phyloP scores from a whole-genome alignment of 441 rosid genomes.

The Arabidopsis lyrata region DNA sequence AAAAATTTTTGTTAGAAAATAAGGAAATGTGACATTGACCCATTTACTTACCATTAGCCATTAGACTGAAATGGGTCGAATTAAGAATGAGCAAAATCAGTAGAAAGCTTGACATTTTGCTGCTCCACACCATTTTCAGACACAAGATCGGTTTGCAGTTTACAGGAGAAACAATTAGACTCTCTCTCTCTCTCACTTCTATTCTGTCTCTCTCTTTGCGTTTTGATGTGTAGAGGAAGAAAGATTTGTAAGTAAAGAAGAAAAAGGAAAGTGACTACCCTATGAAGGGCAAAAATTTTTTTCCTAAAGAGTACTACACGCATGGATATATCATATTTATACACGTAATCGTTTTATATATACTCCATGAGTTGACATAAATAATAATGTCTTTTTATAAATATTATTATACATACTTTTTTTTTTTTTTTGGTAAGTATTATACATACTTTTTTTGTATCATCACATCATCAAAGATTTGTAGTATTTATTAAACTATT shows the following conservation, averaged over 20 bases:
- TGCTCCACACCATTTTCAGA: conserved; percentile 37
- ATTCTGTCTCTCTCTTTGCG: not conserved
- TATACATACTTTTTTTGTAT: conserved; percentile 25
- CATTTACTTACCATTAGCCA: conserved; percentile 46
- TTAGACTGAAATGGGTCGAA: conserved; percentile 44
- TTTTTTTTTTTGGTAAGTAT: conserved; percentile 28
- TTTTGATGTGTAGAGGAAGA: conserved; percentile 26
- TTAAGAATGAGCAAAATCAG: conserved; percentile 46
- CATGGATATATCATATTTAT: conserved; percentile 32
- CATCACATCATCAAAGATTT: conserved; percentile 43
- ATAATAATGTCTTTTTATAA: conserved; percentile 8
- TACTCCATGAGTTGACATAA: conserved; percentile 37
- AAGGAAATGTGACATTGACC: conserved; percentile 45
- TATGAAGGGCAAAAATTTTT: conserved; percentile 21
- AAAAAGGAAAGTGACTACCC: conserved; percentile 31
- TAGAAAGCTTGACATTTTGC: conserved; percentile 44
- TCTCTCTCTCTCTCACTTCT: conserved; percentile 26
- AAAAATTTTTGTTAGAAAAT: not conserved
- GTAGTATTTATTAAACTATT: conserved; percentile 17
- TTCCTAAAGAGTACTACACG: conserved; percentile 31
- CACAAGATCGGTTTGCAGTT: conserved; percentile 37
- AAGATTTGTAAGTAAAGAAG: conserved; percentile 30
- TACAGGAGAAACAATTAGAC: conserved; percentile 40
- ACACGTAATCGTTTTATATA: conserved; percentile 35
- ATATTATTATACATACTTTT: conserved; percentile 3